Evolutionary conservation across 2,329 filamentous ascomycete genomes (phyloP).

Genomic region (Stagonosporopsis cucurbitacearum): DNA sequence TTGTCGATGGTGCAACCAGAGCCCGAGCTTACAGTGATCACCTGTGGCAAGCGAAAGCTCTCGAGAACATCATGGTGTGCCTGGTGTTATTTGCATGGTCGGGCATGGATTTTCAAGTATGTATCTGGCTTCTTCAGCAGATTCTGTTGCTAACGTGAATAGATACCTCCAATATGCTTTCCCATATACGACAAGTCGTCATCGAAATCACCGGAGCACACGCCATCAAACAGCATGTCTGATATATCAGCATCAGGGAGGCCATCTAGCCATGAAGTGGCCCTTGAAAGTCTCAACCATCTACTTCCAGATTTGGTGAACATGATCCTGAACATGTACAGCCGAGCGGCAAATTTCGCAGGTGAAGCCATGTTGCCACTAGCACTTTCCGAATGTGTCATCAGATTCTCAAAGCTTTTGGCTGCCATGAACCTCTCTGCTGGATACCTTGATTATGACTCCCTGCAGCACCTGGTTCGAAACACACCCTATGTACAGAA

Average conservation of each 20-base stretch:
- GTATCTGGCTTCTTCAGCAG: conserved; percentile 16
- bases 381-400: conserved; percentile 73
- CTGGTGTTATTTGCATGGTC: conserved; percentile 85
- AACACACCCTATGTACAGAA: conserved; percentile 56
- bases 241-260: conserved; percentile 52
- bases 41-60: conserved; percentile 94
- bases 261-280: conserved; percentile 49
- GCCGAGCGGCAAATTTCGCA: conserved; percentile 66
- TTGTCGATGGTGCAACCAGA: conserved; percentile 78
- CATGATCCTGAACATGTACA: conserved; percentile 76
- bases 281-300: conserved; percentile 58
- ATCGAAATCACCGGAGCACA: conserved; percentile 53
- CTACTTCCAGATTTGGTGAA: conserved; percentile 77
- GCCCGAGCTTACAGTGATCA: conserved; percentile 85
- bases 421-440: conserved; percentile 70
- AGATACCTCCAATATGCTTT: conserved; percentile 63
- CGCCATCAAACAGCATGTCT: conserved; percentile 47
- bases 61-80: conserved; percentile 85
- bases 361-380: conserved; percentile 74
- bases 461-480: conserved; percentile 56
- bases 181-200: conserved; percentile 57
- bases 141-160: conserved; percentile 13
- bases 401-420: conserved; percentile 75
- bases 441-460: conserved; percentile 66
- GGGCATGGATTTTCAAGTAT: conserved; percentile 79